A percentile compares a stretch with the other conserved stretches of the same genome.
phyloP scores from a whole-genome alignment of 768 basidiomycete genomes.

The Tulasnella calospora region DNA sequence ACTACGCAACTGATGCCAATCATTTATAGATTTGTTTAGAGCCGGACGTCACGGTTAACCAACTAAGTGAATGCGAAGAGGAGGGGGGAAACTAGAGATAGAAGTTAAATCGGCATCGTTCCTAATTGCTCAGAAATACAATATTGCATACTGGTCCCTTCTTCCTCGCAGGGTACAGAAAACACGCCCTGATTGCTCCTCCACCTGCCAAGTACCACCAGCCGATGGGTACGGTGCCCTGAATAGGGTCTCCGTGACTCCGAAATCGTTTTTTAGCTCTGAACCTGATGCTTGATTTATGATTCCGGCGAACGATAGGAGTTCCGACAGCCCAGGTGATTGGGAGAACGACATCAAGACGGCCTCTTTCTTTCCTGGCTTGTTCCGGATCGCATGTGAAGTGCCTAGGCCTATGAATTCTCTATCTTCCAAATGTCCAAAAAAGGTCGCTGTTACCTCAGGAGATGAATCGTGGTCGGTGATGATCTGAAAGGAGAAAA shows the following conservation, averaged over 20 bases:
- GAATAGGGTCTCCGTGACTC: neutral
- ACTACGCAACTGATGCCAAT: too few species aligned
- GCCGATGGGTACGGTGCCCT: neutral
- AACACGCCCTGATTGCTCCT: neutral
- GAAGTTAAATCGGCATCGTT: too few species aligned
- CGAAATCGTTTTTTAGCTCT: neutral
- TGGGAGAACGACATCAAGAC: neutral
- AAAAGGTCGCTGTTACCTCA: neutral
- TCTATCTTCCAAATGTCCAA: neutral
- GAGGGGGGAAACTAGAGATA: too few species aligned
- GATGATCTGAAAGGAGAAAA: neutral
- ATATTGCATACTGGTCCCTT: neutral
- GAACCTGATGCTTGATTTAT: neutral
- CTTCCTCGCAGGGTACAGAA: neutral
- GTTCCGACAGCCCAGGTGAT: neutral
- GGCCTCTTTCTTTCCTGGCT: neutral
- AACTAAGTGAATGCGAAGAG: too few species aligned
- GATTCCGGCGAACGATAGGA: neutral
- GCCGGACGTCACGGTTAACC: too few species aligned
- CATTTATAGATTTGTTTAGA: too few species aligned
- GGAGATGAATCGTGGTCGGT: neutral
- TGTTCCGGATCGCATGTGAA: neutral
- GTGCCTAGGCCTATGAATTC: neutral
- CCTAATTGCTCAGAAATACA: neutral
- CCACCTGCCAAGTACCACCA: neutral